Evolutionary conservation across 805 yeast species (phyloP).

Genomic region (Saccharomyces paradoxus): DNA sequence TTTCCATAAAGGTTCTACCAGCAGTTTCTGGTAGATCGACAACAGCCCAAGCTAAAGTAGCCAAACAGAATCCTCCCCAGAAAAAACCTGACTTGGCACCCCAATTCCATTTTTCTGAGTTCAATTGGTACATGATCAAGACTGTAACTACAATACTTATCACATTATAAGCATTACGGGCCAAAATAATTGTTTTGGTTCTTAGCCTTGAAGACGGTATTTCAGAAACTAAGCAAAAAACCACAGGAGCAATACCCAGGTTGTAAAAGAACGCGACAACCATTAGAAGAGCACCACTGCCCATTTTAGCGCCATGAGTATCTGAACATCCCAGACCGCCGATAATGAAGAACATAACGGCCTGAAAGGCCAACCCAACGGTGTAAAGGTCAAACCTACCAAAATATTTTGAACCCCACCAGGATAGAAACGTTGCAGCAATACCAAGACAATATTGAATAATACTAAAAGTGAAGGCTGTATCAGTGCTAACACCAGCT

Average conservation of each 20-base stretch:
- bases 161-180: slow-evolving; percentile 32
- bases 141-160: slow-evolving; percentile 30
- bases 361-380: slow-evolving; percentile 17
- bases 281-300: slow-evolving; percentile 40
- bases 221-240: slow-evolving; percentile 36
- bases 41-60: slow-evolving; percentile 36
- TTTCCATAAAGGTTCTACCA: slow-evolving; percentile 51
- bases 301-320: slow-evolving; percentile 33
- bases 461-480: too few relatives aligned
- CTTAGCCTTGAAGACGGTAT: slow-evolving; percentile 37
- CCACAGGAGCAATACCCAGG: slow-evolving; percentile 38
- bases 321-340: slow-evolving; percentile 36
- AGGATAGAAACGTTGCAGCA: too few relatives aligned
- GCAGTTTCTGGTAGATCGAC: slow-evolving; percentile 54
- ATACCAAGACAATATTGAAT: too few relatives aligned
- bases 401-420: slow-evolving; percentile 7
- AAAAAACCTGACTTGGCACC: slow-evolving; percentile 44
- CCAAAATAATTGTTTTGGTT: slow-evolving; percentile 36
- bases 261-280: slow-evolving; percentile 41
- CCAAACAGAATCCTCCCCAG: slow-evolving; percentile 33
- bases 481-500: too few relatives aligned
- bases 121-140: slow-evolving; percentile 46
- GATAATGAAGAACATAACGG: slow-evolving; percentile 33
- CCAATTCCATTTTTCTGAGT: slow-evolving; percentile 39
- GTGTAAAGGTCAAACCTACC: slow-evolving; percentile 13